phyloP scores from a whole-genome alignment of 202 grass and related monocot genomes.

The Setaria viridis region DNA sequence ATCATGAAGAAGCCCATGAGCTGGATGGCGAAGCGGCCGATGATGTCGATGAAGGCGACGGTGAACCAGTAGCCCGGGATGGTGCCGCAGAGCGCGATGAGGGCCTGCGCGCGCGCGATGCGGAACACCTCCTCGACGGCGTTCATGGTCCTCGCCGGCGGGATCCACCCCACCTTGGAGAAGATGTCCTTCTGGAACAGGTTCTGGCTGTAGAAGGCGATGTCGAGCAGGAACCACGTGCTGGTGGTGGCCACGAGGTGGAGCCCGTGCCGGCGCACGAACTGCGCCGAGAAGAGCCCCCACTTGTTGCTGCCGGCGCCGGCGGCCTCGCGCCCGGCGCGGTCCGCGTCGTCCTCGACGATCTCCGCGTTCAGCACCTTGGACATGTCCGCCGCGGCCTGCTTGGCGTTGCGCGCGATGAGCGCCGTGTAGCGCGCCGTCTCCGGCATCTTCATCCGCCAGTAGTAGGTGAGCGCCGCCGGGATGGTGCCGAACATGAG shows the following conservation, averaged over 20 bases:
- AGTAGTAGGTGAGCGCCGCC: conserved; percentile 64
- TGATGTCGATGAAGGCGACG: conserved; percentile 52
- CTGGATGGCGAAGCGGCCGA: conserved; percentile 70
- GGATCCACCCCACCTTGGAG: conserved; percentile 63
- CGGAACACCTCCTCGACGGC: conserved; percentile 60
- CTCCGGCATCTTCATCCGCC: conserved; percentile 79
- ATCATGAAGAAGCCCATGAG: conserved; percentile 64
- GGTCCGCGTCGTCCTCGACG: conserved; percentile 32
- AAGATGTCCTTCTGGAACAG: conserved; percentile 77
- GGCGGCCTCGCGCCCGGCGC: neutral
- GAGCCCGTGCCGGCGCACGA: conserved; percentile 54
- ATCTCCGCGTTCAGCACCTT: conserved; percentile 51
- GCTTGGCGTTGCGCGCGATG: conserved; percentile 56
- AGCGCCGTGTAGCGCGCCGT: conserved; percentile 63
- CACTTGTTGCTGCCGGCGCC: neutral
- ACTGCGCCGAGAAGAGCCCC: conserved; percentile 65
- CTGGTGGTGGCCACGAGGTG: conserved; percentile 62
- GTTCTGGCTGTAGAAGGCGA: conserved; percentile 76
- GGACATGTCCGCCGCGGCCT: conserved; percentile 66
- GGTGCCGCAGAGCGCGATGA: conserved; percentile 73
- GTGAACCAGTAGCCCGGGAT: conserved; percentile 80
- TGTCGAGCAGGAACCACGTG: conserved; percentile 67
- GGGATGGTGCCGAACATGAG: conserved; percentile 63
- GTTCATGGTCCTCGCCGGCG: conserved; percentile 56
- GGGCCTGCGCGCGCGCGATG: conserved; percentile 64